Percentiles rank a stretch among this genome's conserved stretches.
Conservation (phyloP, 768 basidiomycete genomes). For the Tricholoma bakamatsutake region DNA sequence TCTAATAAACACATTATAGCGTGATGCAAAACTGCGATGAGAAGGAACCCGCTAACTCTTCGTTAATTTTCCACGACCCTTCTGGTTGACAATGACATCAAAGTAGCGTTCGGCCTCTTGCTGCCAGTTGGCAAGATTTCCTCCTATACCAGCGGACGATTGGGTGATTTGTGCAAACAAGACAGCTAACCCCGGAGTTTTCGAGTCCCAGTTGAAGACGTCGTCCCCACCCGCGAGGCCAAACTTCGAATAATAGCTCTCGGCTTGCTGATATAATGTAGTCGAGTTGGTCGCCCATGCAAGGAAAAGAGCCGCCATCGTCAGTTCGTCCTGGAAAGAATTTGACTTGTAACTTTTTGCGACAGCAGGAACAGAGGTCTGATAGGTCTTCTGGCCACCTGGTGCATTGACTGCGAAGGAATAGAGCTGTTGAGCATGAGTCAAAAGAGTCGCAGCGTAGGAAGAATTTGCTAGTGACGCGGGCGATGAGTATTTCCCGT, state of each 20-base stretch:
- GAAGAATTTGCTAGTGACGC: slow-evolving; percentile 66
- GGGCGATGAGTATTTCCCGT: slow-evolving; percentile 44
- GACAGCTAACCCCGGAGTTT: slow-evolving; percentile 69
- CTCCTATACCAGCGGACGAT: slow-evolving; percentile 44
- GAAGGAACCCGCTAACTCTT: slow-evolving; percentile 37
- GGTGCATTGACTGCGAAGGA: slow-evolving; percentile 66
- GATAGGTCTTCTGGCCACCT: slow-evolving; percentile 56
- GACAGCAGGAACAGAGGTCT: slow-evolving; percentile 61
- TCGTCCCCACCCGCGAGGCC: slow-evolving; percentile 43
- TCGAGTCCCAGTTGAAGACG: slow-evolving; percentile 89
- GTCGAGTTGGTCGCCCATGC: slow-evolving; percentile 64
- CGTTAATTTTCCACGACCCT: slow-evolving; percentile 52
- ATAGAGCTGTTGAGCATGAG: slow-evolving; percentile 74
- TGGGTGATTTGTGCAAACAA: slow-evolving; percentile 71
- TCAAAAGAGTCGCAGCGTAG: slow-evolving; percentile 64
- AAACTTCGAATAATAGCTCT: slow-evolving; percentile 53
- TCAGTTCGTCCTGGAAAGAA: slow-evolving; percentile 65
- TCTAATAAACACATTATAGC: slow-evolving; percentile 33
- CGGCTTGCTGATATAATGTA: slow-evolving; percentile 55
- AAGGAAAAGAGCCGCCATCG: slow-evolving; percentile 72
- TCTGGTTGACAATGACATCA: slow-evolving; percentile 58
- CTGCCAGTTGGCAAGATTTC: slow-evolving; percentile 65
- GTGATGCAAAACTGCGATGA: background rate
- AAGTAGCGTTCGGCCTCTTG: slow-evolving; percentile 68
- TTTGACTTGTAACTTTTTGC: slow-evolving; percentile 66